Percentiles rank a stretch among this genome's conserved stretches.
Evolutionary conservation across 495 filamentous ascomycete genomes (phyloP).

Genomic region (Penicillium salamii): DNA sequence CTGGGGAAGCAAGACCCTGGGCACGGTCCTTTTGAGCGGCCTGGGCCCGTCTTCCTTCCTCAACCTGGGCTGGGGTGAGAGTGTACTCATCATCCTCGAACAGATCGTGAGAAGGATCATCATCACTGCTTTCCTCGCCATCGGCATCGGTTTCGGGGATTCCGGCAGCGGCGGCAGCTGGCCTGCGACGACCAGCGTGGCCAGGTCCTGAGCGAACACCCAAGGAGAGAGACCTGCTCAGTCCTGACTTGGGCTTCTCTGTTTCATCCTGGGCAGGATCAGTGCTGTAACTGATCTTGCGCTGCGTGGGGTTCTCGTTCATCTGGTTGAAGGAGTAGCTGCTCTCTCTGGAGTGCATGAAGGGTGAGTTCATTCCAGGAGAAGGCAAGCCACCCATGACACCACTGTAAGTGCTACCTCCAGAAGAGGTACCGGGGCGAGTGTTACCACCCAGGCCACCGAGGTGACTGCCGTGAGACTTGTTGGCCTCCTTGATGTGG

Average conservation of each 20-base stretch:
- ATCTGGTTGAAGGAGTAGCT: conserved; percentile 39
- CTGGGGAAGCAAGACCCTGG: conserved; percentile 1
- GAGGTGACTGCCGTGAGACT: conserved; percentile 30
- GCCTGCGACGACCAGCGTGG: conserved; percentile 31
- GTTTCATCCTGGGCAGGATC: conserved; percentile 34
- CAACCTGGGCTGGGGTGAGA: conserved; percentile 37
- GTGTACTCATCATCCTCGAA: conserved; percentile 48
- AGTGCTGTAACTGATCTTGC: conserved; percentile 44
- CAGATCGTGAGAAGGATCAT: conserved; percentile 35
- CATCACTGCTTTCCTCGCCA: conserved; percentile 42
- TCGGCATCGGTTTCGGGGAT: conserved; percentile 17
- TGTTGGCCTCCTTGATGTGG: conserved; percentile 37
- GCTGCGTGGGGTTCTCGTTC: conserved; percentile 43
- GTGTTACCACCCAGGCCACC: conserved; percentile 15
- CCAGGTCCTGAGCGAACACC: conserved; percentile 46
- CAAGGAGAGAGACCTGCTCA: conserved; percentile 42
- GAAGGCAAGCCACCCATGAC: conserved; percentile 41
- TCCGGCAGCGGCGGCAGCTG: not conserved
- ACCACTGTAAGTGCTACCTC: conserved; percentile 32
- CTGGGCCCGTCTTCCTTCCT: conserved; percentile 35
- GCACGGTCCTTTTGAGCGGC: conserved; percentile 15
- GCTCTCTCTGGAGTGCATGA: conserved; percentile 23
- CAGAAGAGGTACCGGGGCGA: conserved; percentile 33
- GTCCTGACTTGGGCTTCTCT: conserved; percentile 35
- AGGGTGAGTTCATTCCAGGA: conserved; percentile 29